Evolutionary conservation across 2,329 filamentous ascomycete species (phyloP).

Genomic region (Ploettnerulaceae sp.): DNA sequence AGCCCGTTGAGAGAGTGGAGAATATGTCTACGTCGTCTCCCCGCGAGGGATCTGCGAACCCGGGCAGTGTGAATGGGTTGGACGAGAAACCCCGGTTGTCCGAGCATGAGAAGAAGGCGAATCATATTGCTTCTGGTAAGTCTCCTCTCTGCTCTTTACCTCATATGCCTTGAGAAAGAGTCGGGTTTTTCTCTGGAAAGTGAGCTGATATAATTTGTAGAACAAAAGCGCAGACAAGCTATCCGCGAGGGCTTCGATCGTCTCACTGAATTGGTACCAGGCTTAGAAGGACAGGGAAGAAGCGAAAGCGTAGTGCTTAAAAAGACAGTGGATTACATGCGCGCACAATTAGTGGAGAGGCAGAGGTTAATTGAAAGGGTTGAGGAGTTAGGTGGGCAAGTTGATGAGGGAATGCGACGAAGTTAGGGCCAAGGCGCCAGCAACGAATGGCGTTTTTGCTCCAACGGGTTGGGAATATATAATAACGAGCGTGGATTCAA

Average conservation of each 20-base stretch:
- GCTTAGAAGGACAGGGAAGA: conserved; percentile 61
- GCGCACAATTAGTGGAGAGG: conserved; percentile 45
- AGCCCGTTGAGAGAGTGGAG: neutral
- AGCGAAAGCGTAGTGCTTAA: conserved; percentile 65
- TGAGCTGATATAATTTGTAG: conserved; percentile 29
- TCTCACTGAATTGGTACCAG: conserved; percentile 63
- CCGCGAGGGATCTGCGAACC: conserved; percentile 28
- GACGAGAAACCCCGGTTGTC: conserved; percentile 59
- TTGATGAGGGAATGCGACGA: conserved; percentile 34
- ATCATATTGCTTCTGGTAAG: conserved; percentile 59
- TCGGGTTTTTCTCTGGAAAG: neutral
- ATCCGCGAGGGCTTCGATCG: conserved; percentile 67
- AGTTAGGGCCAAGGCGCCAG: conserved; percentile 9
- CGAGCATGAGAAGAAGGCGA: conserved; percentile 67
- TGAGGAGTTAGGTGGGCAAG: conserved; percentile 45
- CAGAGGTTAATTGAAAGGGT: conserved; percentile 45
- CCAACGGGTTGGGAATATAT: too few species aligned
- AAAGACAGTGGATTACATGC: conserved; percentile 51
- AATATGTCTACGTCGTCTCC: conserved; percentile 27
- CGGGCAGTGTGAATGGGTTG: conserved; percentile 25
- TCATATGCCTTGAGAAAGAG: neutral
- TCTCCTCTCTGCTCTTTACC: neutral
- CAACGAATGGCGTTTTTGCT: too few species aligned
- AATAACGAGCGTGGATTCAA: too few species aligned
- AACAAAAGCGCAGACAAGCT: conserved; percentile 44